phyloP scores from a whole-genome alignment of 192 early-diverging fungal species.

The Linnemannia hyalina region DNA sequence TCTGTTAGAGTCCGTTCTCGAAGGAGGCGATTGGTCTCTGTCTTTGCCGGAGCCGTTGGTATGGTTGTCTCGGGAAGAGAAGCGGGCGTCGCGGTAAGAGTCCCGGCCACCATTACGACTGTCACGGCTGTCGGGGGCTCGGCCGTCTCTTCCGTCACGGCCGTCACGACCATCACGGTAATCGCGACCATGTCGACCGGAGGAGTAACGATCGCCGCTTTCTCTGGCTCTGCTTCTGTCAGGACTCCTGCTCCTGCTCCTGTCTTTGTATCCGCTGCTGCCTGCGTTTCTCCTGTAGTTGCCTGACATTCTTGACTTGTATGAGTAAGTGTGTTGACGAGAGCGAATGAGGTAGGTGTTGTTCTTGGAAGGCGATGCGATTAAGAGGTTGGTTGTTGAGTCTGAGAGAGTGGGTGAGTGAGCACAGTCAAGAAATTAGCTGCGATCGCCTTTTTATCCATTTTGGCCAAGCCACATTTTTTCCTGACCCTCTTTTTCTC shows the following conservation, averaged over 20 bases:
- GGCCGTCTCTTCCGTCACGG: slow-evolving; percentile 43
- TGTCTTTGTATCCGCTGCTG: slow-evolving; percentile 54
- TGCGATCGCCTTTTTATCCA: neutral
- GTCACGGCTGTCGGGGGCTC: slow-evolving; percentile 17
- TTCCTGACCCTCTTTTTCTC: neutral
- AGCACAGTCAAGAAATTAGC: neutral
- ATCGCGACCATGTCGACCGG: slow-evolving; percentile 36
- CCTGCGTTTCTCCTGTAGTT: slow-evolving; percentile 33
- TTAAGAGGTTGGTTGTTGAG: neutral
- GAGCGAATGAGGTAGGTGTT: neutral
- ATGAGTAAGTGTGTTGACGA: neutral
- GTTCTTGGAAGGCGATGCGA: neutral
- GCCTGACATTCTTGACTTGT: slow-evolving; percentile 10
- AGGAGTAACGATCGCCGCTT: slow-evolving; percentile 35
- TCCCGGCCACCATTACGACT: slow-evolving; percentile 24
- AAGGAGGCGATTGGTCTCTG: slow-evolving; percentile 23
- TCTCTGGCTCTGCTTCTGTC: slow-evolving; percentile 45
- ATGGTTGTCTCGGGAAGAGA: slow-evolving; percentile 15
- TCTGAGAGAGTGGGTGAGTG: neutral
- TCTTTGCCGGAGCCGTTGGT: slow-evolving; percentile 4
- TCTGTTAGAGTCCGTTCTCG: neutral
- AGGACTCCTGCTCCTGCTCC: slow-evolving; percentile 36
- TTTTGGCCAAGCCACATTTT: slow-evolving; percentile 4
- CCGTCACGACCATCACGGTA: slow-evolving; percentile 53
- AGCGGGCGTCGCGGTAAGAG: slow-evolving; percentile 33